These are phyloP conservation scores for Cryptosporidium baileyi DNA, from an alignment of 169 alveolate species.

Conservation along the genomic window DNA sequence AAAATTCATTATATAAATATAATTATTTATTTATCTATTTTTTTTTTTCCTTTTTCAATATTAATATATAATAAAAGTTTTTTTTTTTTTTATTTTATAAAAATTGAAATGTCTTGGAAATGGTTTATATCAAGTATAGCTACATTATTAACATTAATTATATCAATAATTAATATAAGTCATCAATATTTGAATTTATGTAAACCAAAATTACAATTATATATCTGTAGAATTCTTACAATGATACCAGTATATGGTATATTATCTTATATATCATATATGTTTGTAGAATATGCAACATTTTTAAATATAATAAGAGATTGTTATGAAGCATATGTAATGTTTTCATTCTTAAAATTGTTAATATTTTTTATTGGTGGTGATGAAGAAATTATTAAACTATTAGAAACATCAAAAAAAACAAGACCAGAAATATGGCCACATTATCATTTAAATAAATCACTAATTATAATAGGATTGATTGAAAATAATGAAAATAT, in stretches of 20 bases:
- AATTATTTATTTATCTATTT: no score
- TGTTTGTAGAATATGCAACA: constrained; percentile 1
- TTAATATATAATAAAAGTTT: no score
- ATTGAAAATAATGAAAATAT: neutral
- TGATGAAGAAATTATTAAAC: constrained; percentile 4
- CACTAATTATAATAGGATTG: neutral
- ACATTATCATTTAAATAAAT: constrained; percentile 13
- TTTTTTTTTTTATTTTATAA: no score
- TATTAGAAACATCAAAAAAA: constrained; percentile 5
- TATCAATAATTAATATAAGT: constrained; percentile 25
- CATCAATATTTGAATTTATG: constrained; percentile 37
- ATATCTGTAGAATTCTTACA: constrained; percentile 46
- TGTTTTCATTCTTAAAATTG: constrained; percentile 45
- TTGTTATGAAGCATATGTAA: constrained; percentile 62
- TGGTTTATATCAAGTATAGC: constrained; percentile 28
- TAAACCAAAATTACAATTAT: constrained; percentile 48
- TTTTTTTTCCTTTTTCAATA: no score
- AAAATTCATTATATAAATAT: no score
- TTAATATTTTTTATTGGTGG: constrained; percentile 36
- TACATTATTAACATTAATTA: constrained; percentile 26
- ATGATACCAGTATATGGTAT: constrained; percentile 69
- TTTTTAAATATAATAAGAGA: constrained; percentile 44
- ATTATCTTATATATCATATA: constrained; percentile 25
- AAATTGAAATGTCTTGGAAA: constrained; percentile 53
- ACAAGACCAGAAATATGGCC: constrained; percentile 51